Conservation (phyloP, 495 filamentous ascomycete genomes). For the Penicillium bovifimosum region DNA sequence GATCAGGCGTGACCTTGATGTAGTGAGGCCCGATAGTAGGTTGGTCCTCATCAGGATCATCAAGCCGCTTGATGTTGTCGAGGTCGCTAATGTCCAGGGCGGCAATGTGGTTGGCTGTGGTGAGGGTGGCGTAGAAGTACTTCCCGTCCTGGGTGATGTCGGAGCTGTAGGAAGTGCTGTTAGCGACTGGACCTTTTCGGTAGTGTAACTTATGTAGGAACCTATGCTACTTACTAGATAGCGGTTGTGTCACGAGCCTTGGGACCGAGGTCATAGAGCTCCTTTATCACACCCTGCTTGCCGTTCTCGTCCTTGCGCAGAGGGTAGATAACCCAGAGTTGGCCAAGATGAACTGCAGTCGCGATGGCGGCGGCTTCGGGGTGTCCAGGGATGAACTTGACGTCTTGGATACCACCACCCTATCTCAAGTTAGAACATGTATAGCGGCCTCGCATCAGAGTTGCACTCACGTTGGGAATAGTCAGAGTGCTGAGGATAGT, state of each 20-base stretch:
- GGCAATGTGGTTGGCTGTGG: slow-evolving; percentile 57
- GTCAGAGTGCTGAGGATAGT: slow-evolving; percentile 57
- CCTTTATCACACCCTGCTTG: slow-evolving; percentile 51
- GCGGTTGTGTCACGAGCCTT: slow-evolving; percentile 52
- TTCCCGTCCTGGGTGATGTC: slow-evolving; percentile 57
- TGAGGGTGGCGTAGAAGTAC: slow-evolving; percentile 55
- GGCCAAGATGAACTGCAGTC: slow-evolving; percentile 55
- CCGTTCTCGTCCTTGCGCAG: slow-evolving; percentile 48
- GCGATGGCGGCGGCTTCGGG: slow-evolving; percentile 53
- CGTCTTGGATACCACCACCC: slow-evolving; percentile 58
- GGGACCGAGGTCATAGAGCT: slow-evolving; percentile 53
- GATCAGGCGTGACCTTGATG: slow-evolving; percentile 59
- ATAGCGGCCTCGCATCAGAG: not conserved
- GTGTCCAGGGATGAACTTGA: slow-evolving; percentile 62
- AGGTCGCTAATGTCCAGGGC: slow-evolving; percentile 60
- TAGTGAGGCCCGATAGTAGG: slow-evolving; percentile 59
- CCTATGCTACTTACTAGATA: slow-evolving; percentile 46
- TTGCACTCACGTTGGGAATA: slow-evolving; percentile 48
- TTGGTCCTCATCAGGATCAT: slow-evolving; percentile 53
- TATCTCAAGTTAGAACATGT: slow-evolving; percentile 8
- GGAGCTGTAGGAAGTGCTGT: slow-evolving; percentile 26
- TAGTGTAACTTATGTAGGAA: not conserved
- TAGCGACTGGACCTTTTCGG: not conserved
- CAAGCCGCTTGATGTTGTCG: slow-evolving; percentile 53
- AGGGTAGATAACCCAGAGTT: slow-evolving; percentile 63